A percentile compares a stretch with the other conserved stretches of the same genome.
Evolutionary conservation across 441 rosid genomes (phyloP).

Genomic region (Pelargonium australe): DNA sequence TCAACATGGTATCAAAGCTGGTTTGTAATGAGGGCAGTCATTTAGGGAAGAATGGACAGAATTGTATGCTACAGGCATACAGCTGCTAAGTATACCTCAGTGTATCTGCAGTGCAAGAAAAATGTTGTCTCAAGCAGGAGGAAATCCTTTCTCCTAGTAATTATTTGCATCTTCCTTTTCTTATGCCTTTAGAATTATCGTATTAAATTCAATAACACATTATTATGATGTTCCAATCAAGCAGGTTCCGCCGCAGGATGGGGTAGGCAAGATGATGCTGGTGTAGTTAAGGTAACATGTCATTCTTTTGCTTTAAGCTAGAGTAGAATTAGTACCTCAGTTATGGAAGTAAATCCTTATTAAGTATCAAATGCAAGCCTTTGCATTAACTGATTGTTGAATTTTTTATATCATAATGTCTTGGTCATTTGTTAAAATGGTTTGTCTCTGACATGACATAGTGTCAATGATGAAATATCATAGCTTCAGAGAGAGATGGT

Average conservation of each 20-base stretch:
- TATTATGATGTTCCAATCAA: slow-evolving; percentile 18
- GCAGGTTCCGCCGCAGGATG: slow-evolving; percentile 97
- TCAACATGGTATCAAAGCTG: too few species aligned
- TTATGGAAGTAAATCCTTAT: background rate
- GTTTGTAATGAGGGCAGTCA: too few species aligned
- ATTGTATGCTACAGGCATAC: background rate
- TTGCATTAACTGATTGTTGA: background rate
- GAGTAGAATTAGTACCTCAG: background rate
- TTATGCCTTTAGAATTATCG: background rate
- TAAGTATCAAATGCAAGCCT: background rate
- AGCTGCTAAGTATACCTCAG: background rate
- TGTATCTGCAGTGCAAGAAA: background rate
- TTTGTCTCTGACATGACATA: background rate
- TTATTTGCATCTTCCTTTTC: background rate
- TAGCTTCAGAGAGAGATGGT: background rate
- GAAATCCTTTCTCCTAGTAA: background rate
- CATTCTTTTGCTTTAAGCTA: background rate
- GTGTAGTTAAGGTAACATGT: slow-evolving; percentile 76
- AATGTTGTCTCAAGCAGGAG: background rate
- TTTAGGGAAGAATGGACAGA: background rate
- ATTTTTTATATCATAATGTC: background rate
- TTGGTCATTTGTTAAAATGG: slow-evolving; percentile 1
- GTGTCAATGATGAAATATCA: background rate
- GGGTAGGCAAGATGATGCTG: slow-evolving; percentile 93
- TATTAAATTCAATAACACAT: background rate